phyloP scores from a whole-genome alignment of 2,329 filamentous ascomycete species.

The Aschersonia sp. region DNA sequence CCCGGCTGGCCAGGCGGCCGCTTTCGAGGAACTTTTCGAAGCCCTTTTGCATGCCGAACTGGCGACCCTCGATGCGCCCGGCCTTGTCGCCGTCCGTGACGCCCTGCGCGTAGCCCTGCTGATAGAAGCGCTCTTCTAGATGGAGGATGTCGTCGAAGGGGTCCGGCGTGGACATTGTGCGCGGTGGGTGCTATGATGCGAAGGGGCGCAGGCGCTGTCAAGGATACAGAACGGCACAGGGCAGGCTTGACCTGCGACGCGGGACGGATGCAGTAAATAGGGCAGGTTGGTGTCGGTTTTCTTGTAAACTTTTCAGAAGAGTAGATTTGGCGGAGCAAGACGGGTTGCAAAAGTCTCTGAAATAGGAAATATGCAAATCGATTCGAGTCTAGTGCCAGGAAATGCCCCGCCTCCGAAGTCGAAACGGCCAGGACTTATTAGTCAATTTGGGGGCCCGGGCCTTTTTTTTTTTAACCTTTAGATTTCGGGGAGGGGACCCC shows the following conservation, averaged over 20 bases:
- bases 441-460: too few species aligned
- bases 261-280: too few species aligned
- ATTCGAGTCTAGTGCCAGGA: too few species aligned
- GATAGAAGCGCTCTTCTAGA: constrained; percentile 59
- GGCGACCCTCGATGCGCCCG: constrained; percentile 75
- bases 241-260: too few species aligned
- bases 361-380: too few species aligned
- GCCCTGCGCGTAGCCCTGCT: constrained; percentile 66
- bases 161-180: constrained; percentile 19
- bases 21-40: constrained; percentile 84
- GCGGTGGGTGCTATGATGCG: background rate
- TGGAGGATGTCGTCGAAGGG: constrained; percentile 42
- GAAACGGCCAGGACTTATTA: background rate
- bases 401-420: background rate
- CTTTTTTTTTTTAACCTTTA: background rate
- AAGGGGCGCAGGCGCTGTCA: too few species aligned
- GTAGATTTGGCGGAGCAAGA: too few species aligned
- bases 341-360: too few species aligned
- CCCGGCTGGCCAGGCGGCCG: constrained; percentile 63
- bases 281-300: too few species aligned
- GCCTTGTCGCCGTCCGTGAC: constrained; percentile 59
- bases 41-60: constrained; percentile 81
- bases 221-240: too few species aligned
- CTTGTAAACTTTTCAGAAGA: too few species aligned
- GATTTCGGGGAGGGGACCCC: background rate